phyloP scores from a whole-genome alignment of 1,284 basidiomycete species.

The Cryptococcus deneoformans region DNA sequence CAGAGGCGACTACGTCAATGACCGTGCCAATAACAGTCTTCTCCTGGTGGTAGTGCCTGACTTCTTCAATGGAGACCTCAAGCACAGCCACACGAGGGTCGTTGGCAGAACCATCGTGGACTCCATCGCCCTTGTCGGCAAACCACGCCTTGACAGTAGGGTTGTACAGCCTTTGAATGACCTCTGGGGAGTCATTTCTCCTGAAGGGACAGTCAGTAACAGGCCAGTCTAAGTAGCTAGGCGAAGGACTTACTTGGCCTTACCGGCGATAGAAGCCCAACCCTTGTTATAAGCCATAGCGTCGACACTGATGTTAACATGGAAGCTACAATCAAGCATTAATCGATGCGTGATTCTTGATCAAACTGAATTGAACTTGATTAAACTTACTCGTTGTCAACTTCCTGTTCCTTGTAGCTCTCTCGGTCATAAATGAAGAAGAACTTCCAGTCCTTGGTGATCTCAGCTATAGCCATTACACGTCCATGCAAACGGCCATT shows the following conservation, averaged over 20 bases:
- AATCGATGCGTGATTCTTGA: not conserved
- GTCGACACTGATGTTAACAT: slow-evolving; percentile 78
- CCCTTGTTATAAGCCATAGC: slow-evolving; percentile 61
- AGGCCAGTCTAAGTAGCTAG: not conserved
- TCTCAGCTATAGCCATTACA: slow-evolving; percentile 68
- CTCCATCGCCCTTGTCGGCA: slow-evolving; percentile 80
- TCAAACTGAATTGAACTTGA: slow-evolving; percentile 6
- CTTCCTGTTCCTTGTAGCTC: slow-evolving; percentile 72
- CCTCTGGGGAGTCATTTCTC: slow-evolving; percentile 60
- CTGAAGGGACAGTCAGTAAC: slow-evolving; percentile 29
- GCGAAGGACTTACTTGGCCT: slow-evolving; percentile 51
- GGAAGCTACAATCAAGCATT: slow-evolving; percentile 34
- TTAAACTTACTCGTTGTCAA: slow-evolving; percentile 59
- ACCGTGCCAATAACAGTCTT: slow-evolving; percentile 54
- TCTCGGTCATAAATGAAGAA: slow-evolving; percentile 72
- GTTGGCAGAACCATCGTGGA: slow-evolving; percentile 73
- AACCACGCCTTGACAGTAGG: slow-evolving; percentile 71
- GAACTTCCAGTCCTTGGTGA: slow-evolving; percentile 36
- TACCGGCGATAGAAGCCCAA: slow-evolving; percentile 83
- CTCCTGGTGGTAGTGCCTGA: slow-evolving; percentile 69
- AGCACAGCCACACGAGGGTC: slow-evolving; percentile 81
- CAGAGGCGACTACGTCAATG: slow-evolving; percentile 57
- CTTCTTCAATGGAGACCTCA: slow-evolving; percentile 72
- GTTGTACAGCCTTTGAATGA: slow-evolving; percentile 70
- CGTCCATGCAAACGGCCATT: slow-evolving; percentile 75